A percentile compares a stretch with the other conserved stretches of the same genome.
These are phyloP conservation scores for Kalanchoe fedtschenkoi DNA, from an alignment of 164 flowering plant genomes.

Conservation along the genomic window DNA sequence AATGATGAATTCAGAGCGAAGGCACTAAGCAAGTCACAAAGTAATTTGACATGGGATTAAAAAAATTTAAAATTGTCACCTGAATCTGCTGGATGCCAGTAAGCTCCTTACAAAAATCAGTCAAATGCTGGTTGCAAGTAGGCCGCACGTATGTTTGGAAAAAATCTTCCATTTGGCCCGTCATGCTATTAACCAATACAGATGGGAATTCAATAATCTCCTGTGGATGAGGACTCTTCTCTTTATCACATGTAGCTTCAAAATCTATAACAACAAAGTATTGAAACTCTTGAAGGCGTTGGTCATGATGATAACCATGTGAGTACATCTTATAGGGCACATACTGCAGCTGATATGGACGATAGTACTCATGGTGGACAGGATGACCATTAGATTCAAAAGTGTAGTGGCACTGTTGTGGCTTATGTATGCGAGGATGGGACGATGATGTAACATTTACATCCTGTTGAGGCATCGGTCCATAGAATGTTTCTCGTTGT, in stretches of 20 bases:
- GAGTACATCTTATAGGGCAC: conserved; percentile 34
- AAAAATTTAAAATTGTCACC: conserved; percentile 19
- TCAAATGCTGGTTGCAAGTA: conserved; percentile 60
- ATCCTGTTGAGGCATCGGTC: conserved; percentile 30
- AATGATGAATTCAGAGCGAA: background rate
- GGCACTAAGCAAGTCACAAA: background rate
- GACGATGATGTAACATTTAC: conserved; percentile 30
- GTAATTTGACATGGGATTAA: background rate
- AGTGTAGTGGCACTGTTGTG: conserved; percentile 33
- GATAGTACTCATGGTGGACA: conserved; percentile 17
- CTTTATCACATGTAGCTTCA: conserved; percentile 95
- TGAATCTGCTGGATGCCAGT: conserved; percentile 95
- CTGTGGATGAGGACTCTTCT: conserved; percentile 71
- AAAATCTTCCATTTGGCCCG: conserved; percentile 73
- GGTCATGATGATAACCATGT: conserved; percentile 34
- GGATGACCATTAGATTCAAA: conserved; percentile 34
- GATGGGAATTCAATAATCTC: conserved; percentile 98
- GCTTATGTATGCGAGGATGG: conserved; percentile 36
- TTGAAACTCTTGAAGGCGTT: conserved; percentile 67
- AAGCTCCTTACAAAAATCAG: conserved; percentile 90
- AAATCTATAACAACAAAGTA: conserved; percentile 96
- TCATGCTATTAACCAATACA: conserved; percentile 68
- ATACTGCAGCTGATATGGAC: conserved; percentile 34
- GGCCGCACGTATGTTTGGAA: conserved; percentile 89
- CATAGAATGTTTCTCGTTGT: conserved; percentile 23